These are phyloP conservation scores for Petunia hybrid DNA, from an alignment of 305 asterid species.

Conservation along the genomic window DNA sequence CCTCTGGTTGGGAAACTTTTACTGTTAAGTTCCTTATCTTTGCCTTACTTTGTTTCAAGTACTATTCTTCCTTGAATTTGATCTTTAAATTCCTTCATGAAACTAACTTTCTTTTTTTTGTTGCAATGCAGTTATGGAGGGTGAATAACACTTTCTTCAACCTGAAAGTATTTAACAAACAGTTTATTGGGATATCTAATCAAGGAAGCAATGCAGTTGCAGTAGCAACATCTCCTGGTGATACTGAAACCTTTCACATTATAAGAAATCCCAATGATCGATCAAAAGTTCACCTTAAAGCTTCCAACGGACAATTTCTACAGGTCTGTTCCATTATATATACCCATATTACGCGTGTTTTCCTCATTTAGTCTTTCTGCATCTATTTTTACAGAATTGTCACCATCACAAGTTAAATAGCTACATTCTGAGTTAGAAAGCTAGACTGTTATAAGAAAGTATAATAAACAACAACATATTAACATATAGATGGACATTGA, in stretches of 20 bases:
- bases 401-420: no score
- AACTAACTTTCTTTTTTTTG: background rate
- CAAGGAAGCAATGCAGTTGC: slow-evolving; percentile 44
- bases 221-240: slow-evolving; percentile 48
- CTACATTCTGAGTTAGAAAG: no score
- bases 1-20: slow-evolving; percentile 52
- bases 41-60: background rate
- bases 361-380: background rate
- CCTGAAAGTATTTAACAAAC: slow-evolving; percentile 50
- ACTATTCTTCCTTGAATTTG: background rate
- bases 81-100: no score
- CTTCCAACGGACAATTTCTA: slow-evolving; percentile 48
- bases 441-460: background rate
- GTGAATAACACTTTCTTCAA: slow-evolving; percentile 49
- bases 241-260: slow-evolving; percentile 44
- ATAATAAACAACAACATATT: no score
- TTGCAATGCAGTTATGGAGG: slow-evolving; percentile 51
- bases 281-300: slow-evolving; percentile 50
- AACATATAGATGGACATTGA: no score
- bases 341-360: background rate
- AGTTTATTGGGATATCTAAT: slow-evolving; percentile 44
- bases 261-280: slow-evolving; percentile 41
- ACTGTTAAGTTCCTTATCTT: background rate
- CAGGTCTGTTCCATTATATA: slow-evolving; percentile 40
- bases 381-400: background rate